These are phyloP conservation scores for Citrullus amarus DNA, from an alignment of 306 rosid species.

Conservation along the genomic window DNA sequence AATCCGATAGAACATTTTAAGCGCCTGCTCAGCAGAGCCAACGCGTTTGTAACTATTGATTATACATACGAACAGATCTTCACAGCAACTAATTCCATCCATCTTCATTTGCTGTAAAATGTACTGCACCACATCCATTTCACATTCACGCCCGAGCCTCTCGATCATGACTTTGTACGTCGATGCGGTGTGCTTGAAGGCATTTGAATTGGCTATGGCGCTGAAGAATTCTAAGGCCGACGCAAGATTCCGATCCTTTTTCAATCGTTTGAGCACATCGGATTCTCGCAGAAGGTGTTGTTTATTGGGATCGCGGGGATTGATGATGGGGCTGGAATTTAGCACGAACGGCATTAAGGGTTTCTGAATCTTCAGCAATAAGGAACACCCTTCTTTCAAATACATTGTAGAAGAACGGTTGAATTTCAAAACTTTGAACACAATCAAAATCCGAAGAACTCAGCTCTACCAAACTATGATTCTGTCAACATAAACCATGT, in stretches of 20 bases:
- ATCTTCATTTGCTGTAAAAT: conserved; percentile 77
- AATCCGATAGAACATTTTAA: conserved; percentile 70
- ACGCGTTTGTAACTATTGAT: conserved; percentile 26
- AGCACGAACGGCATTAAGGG: conserved; percentile 51
- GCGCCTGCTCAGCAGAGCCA: conserved; percentile 52
- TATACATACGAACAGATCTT: conserved; percentile 45
- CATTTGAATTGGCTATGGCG: conserved; percentile 37
- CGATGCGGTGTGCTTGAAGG: conserved; percentile 58
- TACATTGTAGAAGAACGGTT: conserved; percentile 26
- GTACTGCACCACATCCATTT: conserved; percentile 56
- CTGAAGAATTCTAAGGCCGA: conserved; percentile 50
- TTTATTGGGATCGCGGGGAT: conserved; percentile 16
- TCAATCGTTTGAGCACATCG: conserved; percentile 33
- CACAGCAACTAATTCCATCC: conserved; percentile 49
- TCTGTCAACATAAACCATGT: not conserved
- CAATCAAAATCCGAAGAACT: not conserved
- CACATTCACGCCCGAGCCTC: conserved; percentile 39
- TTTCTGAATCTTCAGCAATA: conserved; percentile 44
- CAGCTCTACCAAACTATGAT: not conserved
- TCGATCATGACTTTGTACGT: conserved; percentile 63
- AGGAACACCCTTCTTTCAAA: conserved; percentile 54
- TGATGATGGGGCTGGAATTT: conserved; percentile 34
- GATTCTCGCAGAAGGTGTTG: conserved; percentile 23
- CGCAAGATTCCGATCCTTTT: conserved; percentile 19
- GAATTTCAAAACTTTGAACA: not conserved